phyloP scores from a whole-genome alignment of 2,329 filamentous ascomycete genomes.

The Stachybotrys chlorohalonatus region DNA sequence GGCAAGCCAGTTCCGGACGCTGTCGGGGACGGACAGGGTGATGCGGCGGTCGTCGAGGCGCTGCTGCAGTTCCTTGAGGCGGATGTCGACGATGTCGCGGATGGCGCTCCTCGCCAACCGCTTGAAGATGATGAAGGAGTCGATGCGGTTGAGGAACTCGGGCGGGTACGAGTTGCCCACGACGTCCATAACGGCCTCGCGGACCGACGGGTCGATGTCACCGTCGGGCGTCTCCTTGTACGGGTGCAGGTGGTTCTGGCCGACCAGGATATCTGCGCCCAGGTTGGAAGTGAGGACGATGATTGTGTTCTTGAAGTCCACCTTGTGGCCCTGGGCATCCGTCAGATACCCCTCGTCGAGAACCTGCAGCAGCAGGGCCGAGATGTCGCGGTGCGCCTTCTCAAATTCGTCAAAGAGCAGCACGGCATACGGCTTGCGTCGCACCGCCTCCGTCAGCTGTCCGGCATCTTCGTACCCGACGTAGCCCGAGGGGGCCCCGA shows the following conservation, averaged over 20 bases:
- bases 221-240: conserved; percentile 55
- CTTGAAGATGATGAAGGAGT: conserved; percentile 96
- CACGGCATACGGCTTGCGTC: conserved; percentile 90
- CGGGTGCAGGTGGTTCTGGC: conserved; percentile 55
- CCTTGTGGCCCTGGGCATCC: conserved; percentile 89
- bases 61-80: conserved; percentile 72
- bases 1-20: conserved; percentile 78
- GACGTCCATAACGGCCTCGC: conserved; percentile 78
- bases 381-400: conserved; percentile 93
- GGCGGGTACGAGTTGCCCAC: conserved; percentile 70
- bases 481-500: conserved; percentile 88
- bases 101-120: conserved; percentile 70
- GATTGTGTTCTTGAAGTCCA: conserved; percentile 94
- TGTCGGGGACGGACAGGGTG: conserved; percentile 57
- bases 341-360: conserved; percentile 95
- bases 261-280: conserved; percentile 83
- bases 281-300: conserved; percentile 96
- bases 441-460: conserved; percentile 89
- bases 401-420: conserved; percentile 96
- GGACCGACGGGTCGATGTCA: conserved; percentile 64
- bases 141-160: conserved; percentile 93
- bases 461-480: conserved; percentile 96
- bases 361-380: conserved; percentile 82
- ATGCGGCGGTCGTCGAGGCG: conserved; percentile 83
- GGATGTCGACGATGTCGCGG: conserved; percentile 88